phyloP scores from a whole-genome alignment of 495 filamentous ascomycete genomes.

The Xylaria cubensis region DNA sequence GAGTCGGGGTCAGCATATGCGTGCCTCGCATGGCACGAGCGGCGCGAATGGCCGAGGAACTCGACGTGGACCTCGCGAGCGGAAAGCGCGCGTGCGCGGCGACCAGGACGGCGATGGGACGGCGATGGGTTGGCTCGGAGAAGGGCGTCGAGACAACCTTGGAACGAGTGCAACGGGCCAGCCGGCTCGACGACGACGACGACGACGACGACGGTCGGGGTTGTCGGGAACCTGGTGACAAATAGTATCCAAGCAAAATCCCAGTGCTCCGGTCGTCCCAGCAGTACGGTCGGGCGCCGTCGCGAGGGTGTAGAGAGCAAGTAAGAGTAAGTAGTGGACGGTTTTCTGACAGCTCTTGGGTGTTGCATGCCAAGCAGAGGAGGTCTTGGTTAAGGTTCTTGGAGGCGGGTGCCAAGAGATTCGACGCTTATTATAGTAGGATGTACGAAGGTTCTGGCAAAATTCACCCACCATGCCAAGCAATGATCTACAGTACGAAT shows the following conservation, averaged over 20 bases:
- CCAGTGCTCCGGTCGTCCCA: slow-evolving; percentile 28
- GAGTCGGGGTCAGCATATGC: slow-evolving; percentile 29
- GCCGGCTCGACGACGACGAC: slow-evolving; percentile 18
- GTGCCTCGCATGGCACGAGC: slow-evolving; percentile 43
- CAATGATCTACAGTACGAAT: too few species aligned
- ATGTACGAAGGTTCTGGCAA: too few species aligned
- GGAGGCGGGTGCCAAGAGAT: slow-evolving; percentile 44
- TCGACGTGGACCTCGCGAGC: slow-evolving; percentile 4
- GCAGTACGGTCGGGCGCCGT: slow-evolving; percentile 32
- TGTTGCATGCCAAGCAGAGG: slow-evolving; percentile 46
- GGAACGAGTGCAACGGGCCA: slow-evolving; percentile 19
- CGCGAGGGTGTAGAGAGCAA: slow-evolving; percentile 24
- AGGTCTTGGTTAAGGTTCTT: slow-evolving; percentile 43
- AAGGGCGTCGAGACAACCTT: slow-evolving; percentile 1
- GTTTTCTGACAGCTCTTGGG: slow-evolving; percentile 40
- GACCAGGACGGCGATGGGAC: neutral
- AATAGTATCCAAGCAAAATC: slow-evolving; percentile 15
- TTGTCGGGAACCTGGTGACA: slow-evolving; percentile 4
- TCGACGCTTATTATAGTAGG: slow-evolving; percentile 29
- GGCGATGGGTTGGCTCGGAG: slow-evolving; percentile 7
- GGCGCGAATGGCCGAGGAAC: slow-evolving; percentile 9
- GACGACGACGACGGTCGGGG: slow-evolving; percentile 6
- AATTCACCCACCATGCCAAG: too few species aligned
- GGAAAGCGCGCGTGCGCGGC: slow-evolving; percentile 23
- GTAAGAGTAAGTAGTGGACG: slow-evolving; percentile 5